Evolutionary conservation across 2,329 filamentous ascomycete genomes (phyloP).

Genomic region (Neofusicoccum laricinum): DNA sequence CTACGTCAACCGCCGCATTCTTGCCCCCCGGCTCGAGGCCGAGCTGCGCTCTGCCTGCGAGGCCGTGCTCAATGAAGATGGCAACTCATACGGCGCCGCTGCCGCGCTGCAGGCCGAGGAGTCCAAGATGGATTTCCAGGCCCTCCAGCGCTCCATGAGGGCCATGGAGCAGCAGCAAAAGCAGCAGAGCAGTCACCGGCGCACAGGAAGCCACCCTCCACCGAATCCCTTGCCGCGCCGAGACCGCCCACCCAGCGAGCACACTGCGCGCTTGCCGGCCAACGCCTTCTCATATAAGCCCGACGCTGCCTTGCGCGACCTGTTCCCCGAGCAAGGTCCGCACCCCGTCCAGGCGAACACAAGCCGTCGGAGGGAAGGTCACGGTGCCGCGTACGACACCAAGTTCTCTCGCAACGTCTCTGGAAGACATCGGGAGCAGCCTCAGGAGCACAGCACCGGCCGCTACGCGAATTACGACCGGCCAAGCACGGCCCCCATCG

Average conservation of each 20-base stretch:
- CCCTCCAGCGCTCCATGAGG: conserved; percentile 22
- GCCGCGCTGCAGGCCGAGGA: conserved; percentile 24
- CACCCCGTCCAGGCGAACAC: conserved; percentile 30
- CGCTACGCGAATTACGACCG: conserved; percentile 21
- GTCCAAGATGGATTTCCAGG: conserved; percentile 35
- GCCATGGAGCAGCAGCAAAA: conserved; percentile 18
- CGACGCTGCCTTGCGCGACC: conserved; percentile 26
- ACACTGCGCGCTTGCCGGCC: conserved; percentile 25
- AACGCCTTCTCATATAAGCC: conserved; percentile 24
- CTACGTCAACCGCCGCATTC: conserved; percentile 43
- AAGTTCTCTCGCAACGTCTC: conserved; percentile 23
- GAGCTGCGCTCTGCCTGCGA: conserved; percentile 46
- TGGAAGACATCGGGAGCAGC: conserved; percentile 20
- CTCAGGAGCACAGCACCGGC: background rate
- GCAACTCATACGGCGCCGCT: conserved; percentile 38
- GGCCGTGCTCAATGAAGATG: conserved; percentile 40
- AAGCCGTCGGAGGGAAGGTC: conserved; percentile 31
- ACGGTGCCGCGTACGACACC: conserved; percentile 25
- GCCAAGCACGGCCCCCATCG: conserved; percentile 22
- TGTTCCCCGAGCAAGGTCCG: conserved; percentile 19
- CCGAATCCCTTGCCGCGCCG: conserved; percentile 27
- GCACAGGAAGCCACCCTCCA: conserved; percentile 27
- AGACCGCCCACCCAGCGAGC: conserved; percentile 24
- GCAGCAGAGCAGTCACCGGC: conserved; percentile 20
- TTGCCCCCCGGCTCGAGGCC: conserved; percentile 41